Percentiles rank a stretch among this genome's conserved stretches.
phyloP scores from a whole-genome alignment of 345 rosid genomes.

The Raphanus sativus region DNA sequence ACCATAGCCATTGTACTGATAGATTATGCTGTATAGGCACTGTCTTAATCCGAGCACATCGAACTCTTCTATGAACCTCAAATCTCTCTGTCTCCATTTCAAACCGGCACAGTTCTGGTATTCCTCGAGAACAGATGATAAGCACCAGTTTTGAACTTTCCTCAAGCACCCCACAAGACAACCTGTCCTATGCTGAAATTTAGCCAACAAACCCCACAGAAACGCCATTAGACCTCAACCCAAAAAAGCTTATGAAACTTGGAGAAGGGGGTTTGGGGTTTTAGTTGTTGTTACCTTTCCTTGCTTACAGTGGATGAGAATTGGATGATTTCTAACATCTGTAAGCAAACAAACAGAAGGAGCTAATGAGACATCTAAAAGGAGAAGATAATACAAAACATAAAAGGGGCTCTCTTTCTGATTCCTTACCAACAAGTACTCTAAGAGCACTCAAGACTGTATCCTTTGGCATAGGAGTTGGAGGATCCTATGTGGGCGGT shows the following conservation, averaged over 20 bases:
- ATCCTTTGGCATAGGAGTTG: slow-evolving; percentile 51
- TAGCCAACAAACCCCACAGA: not conserved
- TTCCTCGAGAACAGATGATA: slow-evolving; percentile 71
- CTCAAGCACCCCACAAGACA: slow-evolving; percentile 85
- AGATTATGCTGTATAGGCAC: slow-evolving; percentile 65
- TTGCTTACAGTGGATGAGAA: slow-evolving; percentile 84
- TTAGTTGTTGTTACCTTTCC: slow-evolving; percentile 58
- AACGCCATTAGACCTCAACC: not conserved
- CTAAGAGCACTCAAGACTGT: slow-evolving; percentile 66
- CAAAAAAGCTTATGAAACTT: not conserved
- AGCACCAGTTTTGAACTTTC: slow-evolving; percentile 77
- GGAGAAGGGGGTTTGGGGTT: not conserved
- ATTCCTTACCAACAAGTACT: slow-evolving; percentile 63
- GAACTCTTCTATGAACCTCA: slow-evolving; percentile 63
- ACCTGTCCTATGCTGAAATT: slow-evolving; percentile 82
- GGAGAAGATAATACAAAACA: not conserved
- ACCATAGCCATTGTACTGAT: slow-evolving; percentile 72
- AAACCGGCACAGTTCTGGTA: slow-evolving; percentile 63
- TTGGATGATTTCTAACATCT: slow-evolving; percentile 87
- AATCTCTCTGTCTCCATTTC: slow-evolving; percentile 57
- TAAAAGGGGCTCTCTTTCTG: not conserved
- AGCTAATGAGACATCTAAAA: not conserved
- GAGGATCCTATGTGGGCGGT: slow-evolving; percentile 52
- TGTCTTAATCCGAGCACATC: slow-evolving; percentile 49
- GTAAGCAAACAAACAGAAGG: slow-evolving; percentile 19